Percentiles rank a stretch among this genome's conserved stretches.
phyloP scores from a whole-genome alignment of 257 asterid genomes.

The Ocimum tenuiflorum region DNA sequence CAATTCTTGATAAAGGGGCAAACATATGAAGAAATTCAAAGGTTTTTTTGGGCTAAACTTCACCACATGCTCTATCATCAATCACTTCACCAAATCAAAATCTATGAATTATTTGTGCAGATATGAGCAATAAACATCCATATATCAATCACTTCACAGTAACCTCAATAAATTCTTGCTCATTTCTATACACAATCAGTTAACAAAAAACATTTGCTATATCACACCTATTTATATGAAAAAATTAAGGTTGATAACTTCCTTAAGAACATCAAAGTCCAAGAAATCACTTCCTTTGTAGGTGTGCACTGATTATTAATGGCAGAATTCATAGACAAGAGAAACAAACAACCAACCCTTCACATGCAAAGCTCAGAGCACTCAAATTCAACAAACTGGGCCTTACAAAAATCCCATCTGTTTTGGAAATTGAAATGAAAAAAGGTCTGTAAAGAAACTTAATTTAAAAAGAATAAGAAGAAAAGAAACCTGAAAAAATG shows the following conservation, averaged over 20 bases:
- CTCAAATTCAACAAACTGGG: slow-evolving; percentile 1
- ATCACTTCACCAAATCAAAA: neutral
- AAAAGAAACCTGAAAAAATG: too few species aligned
- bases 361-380: slow-evolving; percentile 17
- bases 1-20: too few species aligned
- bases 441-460: too few species aligned
- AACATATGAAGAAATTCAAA: too few species aligned
- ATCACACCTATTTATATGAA: too few species aligned
- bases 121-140: neutral
- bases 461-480: too few species aligned
- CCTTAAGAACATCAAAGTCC: neutral
- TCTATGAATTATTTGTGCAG: neutral
- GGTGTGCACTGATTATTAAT: neutral
- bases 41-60: neutral
- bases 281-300: neutral
- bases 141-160: neutral
- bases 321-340: neutral
- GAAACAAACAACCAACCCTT: neutral
- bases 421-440: neutral
- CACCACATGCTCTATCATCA: too few species aligned
- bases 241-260: too few species aligned
- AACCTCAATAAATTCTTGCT: neutral
- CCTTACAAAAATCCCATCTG: neutral
- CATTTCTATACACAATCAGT: neutral
- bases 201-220: too few species aligned